Evolutionary conservation across 1,139 yeast species (phyloP).

Genomic region (Candida sanyaensis): DNA sequence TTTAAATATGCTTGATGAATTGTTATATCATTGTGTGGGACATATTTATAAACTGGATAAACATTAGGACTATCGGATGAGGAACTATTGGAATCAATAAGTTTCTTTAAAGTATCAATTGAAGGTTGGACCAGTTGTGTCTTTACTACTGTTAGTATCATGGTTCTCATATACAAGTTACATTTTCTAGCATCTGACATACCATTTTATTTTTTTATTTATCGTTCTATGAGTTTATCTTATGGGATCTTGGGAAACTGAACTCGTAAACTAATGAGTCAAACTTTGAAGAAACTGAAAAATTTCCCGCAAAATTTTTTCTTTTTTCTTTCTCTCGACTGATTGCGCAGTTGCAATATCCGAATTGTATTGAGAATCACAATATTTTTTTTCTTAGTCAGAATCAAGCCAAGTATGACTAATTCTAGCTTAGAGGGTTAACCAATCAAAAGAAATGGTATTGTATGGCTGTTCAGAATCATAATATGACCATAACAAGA

Average conservation of each 20-base stretch:
- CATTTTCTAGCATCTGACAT: background rate
- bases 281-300: background rate
- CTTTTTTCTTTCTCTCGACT: background rate
- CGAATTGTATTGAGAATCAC: no score
- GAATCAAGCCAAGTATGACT: no score
- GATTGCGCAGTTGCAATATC: no score
- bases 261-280: background rate
- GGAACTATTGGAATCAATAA: constrained; percentile 40
- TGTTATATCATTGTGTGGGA: constrained; percentile 76
- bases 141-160: background rate
- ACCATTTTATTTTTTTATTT: background rate
- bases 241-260: no score
- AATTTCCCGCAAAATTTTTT: background rate
- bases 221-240: no score
- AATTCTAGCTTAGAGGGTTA: no score
- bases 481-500: no score
- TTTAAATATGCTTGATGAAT: constrained; percentile 90
- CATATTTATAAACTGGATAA: constrained; percentile 77
- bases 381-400: no score
- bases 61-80: constrained; percentile 48
- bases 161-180: no score
- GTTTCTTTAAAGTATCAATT: constrained; percentile 47
- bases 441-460: no score
- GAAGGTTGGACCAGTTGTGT: constrained; percentile 58
- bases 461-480: no score